Conservation (phyloP, 2,329 filamentous ascomycete genomes). For the Hortaea sp. region DNA sequence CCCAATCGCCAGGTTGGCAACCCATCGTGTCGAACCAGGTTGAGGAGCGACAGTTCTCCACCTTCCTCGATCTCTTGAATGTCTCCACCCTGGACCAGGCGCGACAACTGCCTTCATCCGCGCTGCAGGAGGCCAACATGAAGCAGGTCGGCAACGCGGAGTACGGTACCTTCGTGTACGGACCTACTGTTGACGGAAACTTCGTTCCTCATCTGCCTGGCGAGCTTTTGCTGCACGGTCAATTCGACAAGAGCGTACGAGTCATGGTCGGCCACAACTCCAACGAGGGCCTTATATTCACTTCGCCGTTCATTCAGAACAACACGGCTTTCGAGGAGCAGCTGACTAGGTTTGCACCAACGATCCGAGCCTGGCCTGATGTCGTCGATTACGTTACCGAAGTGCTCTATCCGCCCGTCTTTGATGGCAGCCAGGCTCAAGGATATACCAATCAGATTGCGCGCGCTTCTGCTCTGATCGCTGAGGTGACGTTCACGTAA, state of each 20-base stretch:
- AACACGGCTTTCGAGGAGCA: slow-evolving; percentile 20
- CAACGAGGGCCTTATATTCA: slow-evolving; percentile 37
- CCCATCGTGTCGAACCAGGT: slow-evolving; percentile 25
- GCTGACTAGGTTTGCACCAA: slow-evolving; percentile 21
- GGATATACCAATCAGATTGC: slow-evolving; percentile 37
- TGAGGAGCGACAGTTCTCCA: slow-evolving; percentile 30
- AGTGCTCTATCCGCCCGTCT: slow-evolving; percentile 41
- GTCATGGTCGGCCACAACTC: slow-evolving; percentile 38
- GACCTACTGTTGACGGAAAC: slow-evolving; percentile 38
- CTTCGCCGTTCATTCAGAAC: slow-evolving; percentile 27
- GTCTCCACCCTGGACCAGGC: slow-evolving; percentile 37
- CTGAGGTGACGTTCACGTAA: slow-evolving; percentile 34
- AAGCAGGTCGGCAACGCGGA: slow-evolving; percentile 30
- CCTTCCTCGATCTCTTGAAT: slow-evolving; percentile 33
- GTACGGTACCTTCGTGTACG: slow-evolving; percentile 36
- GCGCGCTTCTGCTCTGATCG: slow-evolving; percentile 32
- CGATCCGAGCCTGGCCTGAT: slow-evolving; percentile 17
- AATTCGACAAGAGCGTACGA: slow-evolving; percentile 35
- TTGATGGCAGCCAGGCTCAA: slow-evolving; percentile 32
- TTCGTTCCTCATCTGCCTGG: slow-evolving; percentile 40
- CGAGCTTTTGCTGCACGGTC: slow-evolving; percentile 33
- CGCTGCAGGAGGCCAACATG: slow-evolving; percentile 35
- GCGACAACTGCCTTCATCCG: slow-evolving; percentile 29
- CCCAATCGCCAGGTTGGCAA: slow-evolving; percentile 37
- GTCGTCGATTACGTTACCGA: slow-evolving; percentile 33